These are phyloP conservation scores for Debaryomyces sp. DNA, from an alignment of 1,139 yeast genomes.

Conservation along the genomic window DNA sequence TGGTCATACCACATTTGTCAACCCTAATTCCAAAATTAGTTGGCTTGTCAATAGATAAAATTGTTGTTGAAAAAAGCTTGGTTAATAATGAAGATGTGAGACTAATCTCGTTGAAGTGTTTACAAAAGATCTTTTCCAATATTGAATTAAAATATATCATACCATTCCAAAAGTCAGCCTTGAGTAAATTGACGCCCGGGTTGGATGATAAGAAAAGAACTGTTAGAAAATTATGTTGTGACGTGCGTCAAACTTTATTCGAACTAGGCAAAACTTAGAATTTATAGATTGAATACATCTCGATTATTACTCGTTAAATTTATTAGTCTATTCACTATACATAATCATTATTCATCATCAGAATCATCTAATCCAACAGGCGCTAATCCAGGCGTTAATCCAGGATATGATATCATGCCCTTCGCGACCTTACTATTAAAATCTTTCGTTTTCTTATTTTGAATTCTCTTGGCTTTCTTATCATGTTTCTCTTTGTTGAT, in stretches of 20 bases:
- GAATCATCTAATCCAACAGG: conserved; percentile 71
- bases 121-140: conserved; percentile 47
- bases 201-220: conserved; percentile 76
- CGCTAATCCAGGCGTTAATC: conserved; percentile 89
- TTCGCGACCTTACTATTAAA: conserved; percentile 47
- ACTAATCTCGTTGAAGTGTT: conserved; percentile 55
- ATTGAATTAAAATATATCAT: conserved; percentile 45
- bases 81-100: conserved; percentile 51
- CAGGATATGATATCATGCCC: conserved; percentile 56
- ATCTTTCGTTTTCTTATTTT: conserved; percentile 33
- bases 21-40: conserved; percentile 60
- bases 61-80: conserved; percentile 25
- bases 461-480: conserved; percentile 22
- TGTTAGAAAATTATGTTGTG: conserved; percentile 76
- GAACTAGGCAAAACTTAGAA: conserved; percentile 42
- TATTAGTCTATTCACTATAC: conserved; percentile 5
- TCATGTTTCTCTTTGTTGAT: conserved; percentile 23
- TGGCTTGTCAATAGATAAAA: conserved; percentile 29
- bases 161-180: conserved; percentile 54
- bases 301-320: conserved; percentile 4
- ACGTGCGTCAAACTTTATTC: conserved; percentile 74
- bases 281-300: conserved; percentile 1
- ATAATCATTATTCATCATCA: conserved; percentile 37
- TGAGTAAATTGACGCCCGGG: conserved; percentile 50
- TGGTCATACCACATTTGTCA: conserved; percentile 55